Conservation (phyloP, 345 rosid genomes). For the Euphorbia lathyris region DNA sequence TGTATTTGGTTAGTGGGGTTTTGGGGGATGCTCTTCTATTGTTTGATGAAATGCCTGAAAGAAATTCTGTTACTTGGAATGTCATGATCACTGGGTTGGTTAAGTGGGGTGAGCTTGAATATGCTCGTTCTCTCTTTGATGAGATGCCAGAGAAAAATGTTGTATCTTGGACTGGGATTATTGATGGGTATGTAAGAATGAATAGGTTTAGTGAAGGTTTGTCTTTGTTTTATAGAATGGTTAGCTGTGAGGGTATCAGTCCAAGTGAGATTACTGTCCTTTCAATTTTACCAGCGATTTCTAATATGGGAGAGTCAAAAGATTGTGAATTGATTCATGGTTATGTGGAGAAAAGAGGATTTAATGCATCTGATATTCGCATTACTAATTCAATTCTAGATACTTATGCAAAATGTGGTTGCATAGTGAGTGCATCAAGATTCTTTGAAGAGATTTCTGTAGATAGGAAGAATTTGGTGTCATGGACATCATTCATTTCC, state of each 20-base stretch:
- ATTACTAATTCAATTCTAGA: slow-evolving; percentile 61
- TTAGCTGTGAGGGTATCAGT: slow-evolving; percentile 39
- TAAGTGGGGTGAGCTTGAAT: slow-evolving; percentile 52
- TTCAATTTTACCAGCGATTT: slow-evolving; percentile 63
- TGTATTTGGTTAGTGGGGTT: slow-evolving; percentile 40
- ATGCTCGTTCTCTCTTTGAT: slow-evolving; percentile 54
- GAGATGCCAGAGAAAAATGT: slow-evolving; percentile 61
- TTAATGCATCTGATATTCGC: slow-evolving; percentile 51
- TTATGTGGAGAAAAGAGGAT: slow-evolving; percentile 57
- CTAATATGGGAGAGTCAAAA: slow-evolving; percentile 41
- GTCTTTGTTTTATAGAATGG: slow-evolving; percentile 65
- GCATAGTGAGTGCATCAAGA: slow-evolving; percentile 50
- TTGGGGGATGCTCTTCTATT: slow-evolving; percentile 31
- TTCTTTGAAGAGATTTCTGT: slow-evolving; percentile 46
- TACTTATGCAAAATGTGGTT: slow-evolving; percentile 74
- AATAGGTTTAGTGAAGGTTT: slow-evolving; percentile 51
- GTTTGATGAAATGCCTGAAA: slow-evolving; percentile 73
- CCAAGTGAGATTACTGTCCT: slow-evolving; percentile 65
- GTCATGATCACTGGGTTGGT: slow-evolving; percentile 69
- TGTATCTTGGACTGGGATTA: slow-evolving; percentile 79
- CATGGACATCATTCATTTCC: slow-evolving; percentile 80
- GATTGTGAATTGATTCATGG: slow-evolving; percentile 59
- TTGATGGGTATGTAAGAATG: slow-evolving; percentile 66
- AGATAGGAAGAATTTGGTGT: slow-evolving; percentile 54
- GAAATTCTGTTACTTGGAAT: slow-evolving; percentile 72